phyloP scores from a whole-genome alignment of 1,139 yeast genomes.

The Sugiyamaella novakii region DNA sequence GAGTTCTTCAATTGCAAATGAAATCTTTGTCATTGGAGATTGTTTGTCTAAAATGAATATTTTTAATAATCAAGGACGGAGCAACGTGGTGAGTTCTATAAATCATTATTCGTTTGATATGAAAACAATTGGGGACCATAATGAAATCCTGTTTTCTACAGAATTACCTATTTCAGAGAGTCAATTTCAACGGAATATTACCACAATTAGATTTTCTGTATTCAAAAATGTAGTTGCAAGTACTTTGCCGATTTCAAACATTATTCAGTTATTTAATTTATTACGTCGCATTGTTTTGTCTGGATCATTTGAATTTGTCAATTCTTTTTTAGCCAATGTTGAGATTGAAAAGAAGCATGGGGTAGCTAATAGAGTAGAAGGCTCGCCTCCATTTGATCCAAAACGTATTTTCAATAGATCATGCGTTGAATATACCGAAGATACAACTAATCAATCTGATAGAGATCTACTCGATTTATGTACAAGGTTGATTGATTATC shows the following conservation, averaged over 20 bases:
- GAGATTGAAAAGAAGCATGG: slow-evolving; percentile 1
- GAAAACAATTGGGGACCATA: slow-evolving; percentile 15
- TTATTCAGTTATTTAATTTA: slow-evolving; percentile 25
- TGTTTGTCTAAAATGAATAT: slow-evolving; percentile 25
- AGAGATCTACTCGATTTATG: slow-evolving; percentile 20
- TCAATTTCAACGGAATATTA: slow-evolving; percentile 26
- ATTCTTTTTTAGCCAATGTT: slow-evolving; percentile 19
- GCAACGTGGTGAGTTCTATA: background rate
- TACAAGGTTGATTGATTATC: slow-evolving; percentile 8
- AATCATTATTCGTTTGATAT: slow-evolving; percentile 12
- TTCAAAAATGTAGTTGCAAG: slow-evolving; percentile 28
- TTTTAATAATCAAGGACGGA: background rate
- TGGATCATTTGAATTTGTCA: slow-evolving; percentile 31
- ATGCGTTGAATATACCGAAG: slow-evolving; percentile 21
- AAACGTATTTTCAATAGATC: slow-evolving; percentile 16
- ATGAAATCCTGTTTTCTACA: slow-evolving; percentile 21
- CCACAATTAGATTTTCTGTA: slow-evolving; percentile 26
- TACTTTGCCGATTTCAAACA: slow-evolving; percentile 25
- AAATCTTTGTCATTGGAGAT: slow-evolving; percentile 29
- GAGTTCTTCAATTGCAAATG: slow-evolving; percentile 24
- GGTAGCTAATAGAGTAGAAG: background rate
- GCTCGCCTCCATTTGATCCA: background rate
- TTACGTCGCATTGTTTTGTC: slow-evolving; percentile 30
- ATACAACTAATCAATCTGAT: slow-evolving; percentile 18
- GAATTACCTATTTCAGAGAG: slow-evolving; percentile 26